A percentile compares a stretch with the other conserved stretches of the same genome.
Evolutionary conservation across 1,284 basidiomycete species (phyloP).

Genomic region (Heterobasidion occidentale): DNA sequence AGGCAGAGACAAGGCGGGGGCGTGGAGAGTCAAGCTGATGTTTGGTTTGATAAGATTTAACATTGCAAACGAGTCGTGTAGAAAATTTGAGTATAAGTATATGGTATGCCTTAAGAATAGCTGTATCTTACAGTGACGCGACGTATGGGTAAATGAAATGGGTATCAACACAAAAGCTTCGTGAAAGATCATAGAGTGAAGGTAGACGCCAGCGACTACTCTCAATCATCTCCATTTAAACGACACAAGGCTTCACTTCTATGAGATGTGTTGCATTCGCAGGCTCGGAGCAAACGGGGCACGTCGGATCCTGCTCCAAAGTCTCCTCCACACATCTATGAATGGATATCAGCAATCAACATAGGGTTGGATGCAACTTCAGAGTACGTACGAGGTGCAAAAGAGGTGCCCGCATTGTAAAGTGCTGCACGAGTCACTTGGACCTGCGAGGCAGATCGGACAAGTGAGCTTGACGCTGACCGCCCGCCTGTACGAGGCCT

Average conservation of each 20-base stretch:
- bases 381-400: not conserved
- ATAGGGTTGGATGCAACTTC: not conserved
- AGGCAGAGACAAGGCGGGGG: conserved; percentile 3
- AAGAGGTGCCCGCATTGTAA: not conserved
- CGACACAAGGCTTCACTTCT: not conserved
- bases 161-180: no score
- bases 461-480: not conserved
- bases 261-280: not conserved
- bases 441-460: not conserved
- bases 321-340: not conserved
- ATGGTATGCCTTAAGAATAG: no score
- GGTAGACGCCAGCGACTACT: no score
- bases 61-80: not conserved
- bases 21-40: conserved; percentile 2
- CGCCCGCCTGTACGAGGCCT: no score
- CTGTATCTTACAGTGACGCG: no score
- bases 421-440: not conserved
- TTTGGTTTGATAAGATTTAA: conserved; percentile 1
- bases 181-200: no score
- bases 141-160: no score
- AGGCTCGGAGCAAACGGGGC: not conserved
- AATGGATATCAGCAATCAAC: no score
- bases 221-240: not conserved
- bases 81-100: not conserved
- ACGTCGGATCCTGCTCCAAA: not conserved